Evolutionary conservation across 257 asterid species (phyloP).

Genomic region (Nicotiana undulata): DNA sequence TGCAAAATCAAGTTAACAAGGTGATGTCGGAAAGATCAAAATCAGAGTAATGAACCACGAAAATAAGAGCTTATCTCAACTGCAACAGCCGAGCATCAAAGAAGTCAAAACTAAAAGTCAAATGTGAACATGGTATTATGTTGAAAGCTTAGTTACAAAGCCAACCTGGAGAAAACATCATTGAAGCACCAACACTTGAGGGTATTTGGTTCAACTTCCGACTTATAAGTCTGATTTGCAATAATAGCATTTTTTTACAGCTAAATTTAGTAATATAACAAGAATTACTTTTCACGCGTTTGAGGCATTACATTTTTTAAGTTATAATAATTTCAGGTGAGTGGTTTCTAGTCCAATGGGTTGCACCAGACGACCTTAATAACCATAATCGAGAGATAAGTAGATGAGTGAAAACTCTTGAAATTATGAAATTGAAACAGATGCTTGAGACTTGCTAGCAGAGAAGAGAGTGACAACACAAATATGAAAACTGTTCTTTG

Average conservation of each 20-base stretch:
- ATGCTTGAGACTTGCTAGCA: neutral
- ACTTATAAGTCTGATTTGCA: neutral
- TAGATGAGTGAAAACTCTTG: neutral
- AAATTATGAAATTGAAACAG: neutral
- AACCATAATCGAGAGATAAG: neutral
- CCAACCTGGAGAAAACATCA: neutral
- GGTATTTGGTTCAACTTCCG: neutral
- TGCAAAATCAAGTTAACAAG: conserved; percentile 30
- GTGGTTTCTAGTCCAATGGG: neutral
- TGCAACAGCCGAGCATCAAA: neutral
- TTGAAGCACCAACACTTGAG: neutral
- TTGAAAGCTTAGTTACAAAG: neutral
- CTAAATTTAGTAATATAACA: neutral
- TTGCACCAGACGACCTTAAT: neutral
- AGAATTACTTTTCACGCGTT: neutral
- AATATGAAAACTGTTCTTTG: neutral
- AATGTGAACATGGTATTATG: neutral
- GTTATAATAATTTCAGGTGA: neutral
- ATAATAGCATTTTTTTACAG: neutral
- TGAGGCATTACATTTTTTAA: neutral
- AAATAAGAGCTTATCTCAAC: neutral
- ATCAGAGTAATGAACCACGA: neutral
- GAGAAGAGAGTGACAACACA: neutral
- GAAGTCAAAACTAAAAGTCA: neutral
- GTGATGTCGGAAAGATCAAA: neutral